Conservation (phyloP, 371 early-diverging fungal genomes). For the Mortierella sp. region DNA sequence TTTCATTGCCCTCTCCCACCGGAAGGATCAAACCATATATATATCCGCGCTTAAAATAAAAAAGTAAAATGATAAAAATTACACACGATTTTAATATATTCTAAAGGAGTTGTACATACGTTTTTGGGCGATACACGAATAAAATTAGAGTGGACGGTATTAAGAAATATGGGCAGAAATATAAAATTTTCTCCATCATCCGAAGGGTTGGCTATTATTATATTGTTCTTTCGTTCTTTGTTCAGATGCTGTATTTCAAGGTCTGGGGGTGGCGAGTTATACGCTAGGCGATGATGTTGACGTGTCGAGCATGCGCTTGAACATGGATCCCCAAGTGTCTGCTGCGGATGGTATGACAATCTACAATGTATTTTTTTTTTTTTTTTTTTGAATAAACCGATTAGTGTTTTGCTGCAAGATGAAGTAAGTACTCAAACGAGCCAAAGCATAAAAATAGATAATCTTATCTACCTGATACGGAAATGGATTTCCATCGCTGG, state of each 20-base stretch:
- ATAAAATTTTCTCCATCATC: too few relatives aligned
- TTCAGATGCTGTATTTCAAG: background rate
- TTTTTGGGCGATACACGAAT: background rate
- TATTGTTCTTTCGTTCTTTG: background rate
- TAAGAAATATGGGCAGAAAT: too few relatives aligned
- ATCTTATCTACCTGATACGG: constrained; percentile 78
- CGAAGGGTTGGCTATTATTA: background rate
- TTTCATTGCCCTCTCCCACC: background rate
- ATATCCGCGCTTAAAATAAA: background rate
- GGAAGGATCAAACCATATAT: background rate
- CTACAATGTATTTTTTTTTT: constrained; percentile 4
- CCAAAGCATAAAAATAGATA: background rate
- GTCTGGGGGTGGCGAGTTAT: background rate
- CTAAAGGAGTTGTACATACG: background rate
- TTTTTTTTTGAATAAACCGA: background rate
- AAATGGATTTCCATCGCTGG: constrained; percentile 85
- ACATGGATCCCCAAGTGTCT: constrained; percentile 67
- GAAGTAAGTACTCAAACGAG: background rate
- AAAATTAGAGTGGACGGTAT: background rate
- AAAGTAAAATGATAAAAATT: background rate
- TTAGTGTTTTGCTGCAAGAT: background rate
- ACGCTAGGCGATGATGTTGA: constrained; percentile 41
- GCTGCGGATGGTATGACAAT: constrained; percentile 60
- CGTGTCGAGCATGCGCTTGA: constrained; percentile 60
- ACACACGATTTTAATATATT: background rate